These are phyloP conservation scores for Agroathelia rolfsii DNA, from an alignment of 1,284 basidiomycete genomes.

Conservation along the genomic window DNA sequence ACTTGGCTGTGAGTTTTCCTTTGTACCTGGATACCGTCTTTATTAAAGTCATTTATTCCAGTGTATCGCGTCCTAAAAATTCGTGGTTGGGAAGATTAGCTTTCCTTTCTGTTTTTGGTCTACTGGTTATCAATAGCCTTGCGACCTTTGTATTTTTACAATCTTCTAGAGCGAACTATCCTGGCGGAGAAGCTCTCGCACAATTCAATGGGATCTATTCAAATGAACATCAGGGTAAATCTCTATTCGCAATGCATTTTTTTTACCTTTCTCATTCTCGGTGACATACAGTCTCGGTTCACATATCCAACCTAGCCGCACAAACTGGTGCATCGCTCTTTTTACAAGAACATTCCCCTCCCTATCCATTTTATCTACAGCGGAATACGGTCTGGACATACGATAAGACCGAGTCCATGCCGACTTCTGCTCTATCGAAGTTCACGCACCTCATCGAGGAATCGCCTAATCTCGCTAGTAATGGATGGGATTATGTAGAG, in stretches of 20 bases:
- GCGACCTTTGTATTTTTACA: conserved; percentile 43
- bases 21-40: conserved; percentile 2
- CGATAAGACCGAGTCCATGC: conserved; percentile 68
- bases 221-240: conserved; percentile 23
- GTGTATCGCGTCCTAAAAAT: conserved; percentile 37
- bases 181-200: conserved; percentile 73
- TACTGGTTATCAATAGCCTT: conserved; percentile 42
- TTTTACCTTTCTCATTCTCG: conserved; percentile 2
- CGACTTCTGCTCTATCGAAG: conserved; percentile 28
- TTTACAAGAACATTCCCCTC: conserved; percentile 59
- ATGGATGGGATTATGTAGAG: conserved; percentile 33
- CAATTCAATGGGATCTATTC: conserved; percentile 47
- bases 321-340: conserved; percentile 91
- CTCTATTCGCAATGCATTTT: conserved; percentile 3
- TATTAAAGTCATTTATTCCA: conserved; percentile 14
- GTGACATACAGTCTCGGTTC: conserved; percentile 41
- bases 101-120: conserved; percentile 31
- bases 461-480: conserved; percentile 13
- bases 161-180: conserved; percentile 76
- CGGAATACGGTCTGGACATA: conserved; percentile 46
- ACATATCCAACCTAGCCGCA: conserved; percentile 75
- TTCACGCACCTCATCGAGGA: conserved; percentile 61
- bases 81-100: conserved; percentile 32
- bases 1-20: conserved; percentile 43
- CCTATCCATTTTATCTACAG: conserved; percentile 21